Base-by-base conservation (phyloP, 148 eudicot genomes). In the Amaranthus cruentus region DNA sequence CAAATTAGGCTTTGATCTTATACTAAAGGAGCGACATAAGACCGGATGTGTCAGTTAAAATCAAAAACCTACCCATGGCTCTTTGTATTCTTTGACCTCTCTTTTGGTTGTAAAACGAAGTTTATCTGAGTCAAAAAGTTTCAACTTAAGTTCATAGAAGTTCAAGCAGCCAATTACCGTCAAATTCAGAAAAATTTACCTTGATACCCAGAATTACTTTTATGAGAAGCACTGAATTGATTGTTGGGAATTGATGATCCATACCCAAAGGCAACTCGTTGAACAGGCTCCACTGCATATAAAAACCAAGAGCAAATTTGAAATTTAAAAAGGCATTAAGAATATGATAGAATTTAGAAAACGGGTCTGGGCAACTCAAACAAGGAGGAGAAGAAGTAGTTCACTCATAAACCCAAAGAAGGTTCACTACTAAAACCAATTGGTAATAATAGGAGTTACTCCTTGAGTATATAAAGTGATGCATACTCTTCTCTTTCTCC, bases 21-120 rank as follows among this genome's bases (percentile, higher is more conserved):
- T 51, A 68, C 49, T 68, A 51, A 21, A 51, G 43, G 53, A 18
- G 46, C 44, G 13, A 56, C 13, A 9, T 4, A 56, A 11, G 60
- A 11, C 2, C 9, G 13, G 6, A 11, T 6, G 13, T 28, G 38
- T 28, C 38, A 21, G 47, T 28, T 38, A 28, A 61, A 67, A 14
- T 9, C 43, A 52, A 68, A 76, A 42, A 83, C 84, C 63, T 82
- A 91, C 98, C 98, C 98, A 94, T 77, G 97, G 97, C 73, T 94
- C 98, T 76, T 81, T 81, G 78, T 87, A 94, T 66, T 91, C 97
- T 59, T 88, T 82, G 69, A 71, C 74, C 66, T 57, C 82, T 67
- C 38, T 28, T 28, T 28, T 28, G 7, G 79, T 73, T 66, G 81
- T 70, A 62, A 60, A 38, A 65, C 43, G 28, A 63, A 72, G 78